Evolutionary conservation across 371 early-diverging fungal species (phyloP).

Genomic region (Phascolomyces articulosus): DNA sequence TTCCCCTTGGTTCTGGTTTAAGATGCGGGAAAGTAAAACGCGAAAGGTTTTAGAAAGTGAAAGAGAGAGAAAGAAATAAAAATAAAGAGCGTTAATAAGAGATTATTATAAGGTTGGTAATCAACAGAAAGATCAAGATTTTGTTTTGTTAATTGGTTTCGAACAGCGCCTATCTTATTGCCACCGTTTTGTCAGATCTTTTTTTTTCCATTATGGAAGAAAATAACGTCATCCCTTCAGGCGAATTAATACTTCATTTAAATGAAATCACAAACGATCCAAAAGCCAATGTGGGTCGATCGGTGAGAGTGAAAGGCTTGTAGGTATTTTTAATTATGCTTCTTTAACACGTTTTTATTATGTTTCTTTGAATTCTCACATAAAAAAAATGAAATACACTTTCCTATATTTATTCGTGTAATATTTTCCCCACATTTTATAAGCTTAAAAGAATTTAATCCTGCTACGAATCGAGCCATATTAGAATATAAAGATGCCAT

Average conservation of each 20-base stretch:
- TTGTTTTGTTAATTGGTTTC: neutral
- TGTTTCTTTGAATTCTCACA: neutral
- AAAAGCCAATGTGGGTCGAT: neutral
- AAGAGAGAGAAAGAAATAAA: neutral
- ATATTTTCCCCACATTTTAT: neutral
- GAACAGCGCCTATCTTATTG: neutral
- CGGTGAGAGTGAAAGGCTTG: slow-evolving; percentile 15
- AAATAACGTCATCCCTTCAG: slow-evolving; percentile 2
- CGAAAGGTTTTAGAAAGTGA: neutral
- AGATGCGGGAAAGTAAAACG: neutral
- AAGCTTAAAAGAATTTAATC: slow-evolving; percentile 5
- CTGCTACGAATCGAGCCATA: slow-evolving; percentile 8
- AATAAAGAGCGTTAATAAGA: too few species aligned
- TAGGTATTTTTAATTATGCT: slow-evolving; percentile 2
- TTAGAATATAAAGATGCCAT: slow-evolving; percentile 8
- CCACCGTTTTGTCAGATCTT: neutral
- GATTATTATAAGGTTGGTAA: too few species aligned
- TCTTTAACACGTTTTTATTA: neutral
- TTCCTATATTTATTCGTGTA: neutral
- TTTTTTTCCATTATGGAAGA: neutral
- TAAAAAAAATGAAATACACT: neutral
- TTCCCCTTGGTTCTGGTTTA: too few species aligned
- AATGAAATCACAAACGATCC: slow-evolving; percentile 10
- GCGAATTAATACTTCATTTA: slow-evolving; percentile 8
- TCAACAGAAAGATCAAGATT: neutral